Percentiles rank a stretch among this genome's conserved stretches.
phyloP scores from a whole-genome alignment of 306 rosid genomes.

The apple (Malus domestica) region DNA sequence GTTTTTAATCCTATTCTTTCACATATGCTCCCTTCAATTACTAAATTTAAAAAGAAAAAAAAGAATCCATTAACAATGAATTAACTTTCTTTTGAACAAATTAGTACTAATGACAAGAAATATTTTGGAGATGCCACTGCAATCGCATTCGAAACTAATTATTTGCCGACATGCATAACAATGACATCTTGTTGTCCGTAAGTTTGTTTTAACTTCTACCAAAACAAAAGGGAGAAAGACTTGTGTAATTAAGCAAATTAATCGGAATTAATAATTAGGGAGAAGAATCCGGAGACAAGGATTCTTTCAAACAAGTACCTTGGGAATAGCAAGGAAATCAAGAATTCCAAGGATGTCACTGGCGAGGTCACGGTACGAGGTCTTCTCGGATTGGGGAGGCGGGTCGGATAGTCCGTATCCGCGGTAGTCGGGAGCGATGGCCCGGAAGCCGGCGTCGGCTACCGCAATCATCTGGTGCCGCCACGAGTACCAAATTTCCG shows the following conservation, averaged over 20 bases:
- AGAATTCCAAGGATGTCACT: conserved; percentile 52
- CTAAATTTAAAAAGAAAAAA: too few relatives aligned
- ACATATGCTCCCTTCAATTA: too few relatives aligned
- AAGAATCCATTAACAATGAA: too few relatives aligned
- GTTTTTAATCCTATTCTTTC: too few relatives aligned
- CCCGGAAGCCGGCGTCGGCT: conserved; percentile 59
- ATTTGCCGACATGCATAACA: too few relatives aligned
- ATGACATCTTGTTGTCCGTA: too few relatives aligned
- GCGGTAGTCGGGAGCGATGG: conserved; percentile 66
- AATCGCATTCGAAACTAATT: too few relatives aligned
- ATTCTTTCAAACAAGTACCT: conserved; percentile 24
- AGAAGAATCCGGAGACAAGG: neutral
- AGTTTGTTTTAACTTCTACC: too few relatives aligned
- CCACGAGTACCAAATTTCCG: conserved; percentile 95
- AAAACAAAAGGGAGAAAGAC: neutral
- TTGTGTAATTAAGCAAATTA: too few relatives aligned
- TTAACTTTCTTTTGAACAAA: too few relatives aligned
- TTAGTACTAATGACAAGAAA: too few relatives aligned
- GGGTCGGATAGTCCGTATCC: conserved; percentile 77
- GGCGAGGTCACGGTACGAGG: conserved; percentile 28
- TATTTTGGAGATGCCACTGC: neutral
- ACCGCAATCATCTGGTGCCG: conserved; percentile 77
- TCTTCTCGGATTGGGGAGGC: conserved; percentile 36
- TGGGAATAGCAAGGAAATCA: conserved; percentile 36
- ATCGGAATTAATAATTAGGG: neutral